A percentile compares a stretch with the other conserved stretches of the same genome.
Evolutionary conservation across 108 stramenopile species (phyloP).

Genomic region (Fistulifera solaris): DNA sequence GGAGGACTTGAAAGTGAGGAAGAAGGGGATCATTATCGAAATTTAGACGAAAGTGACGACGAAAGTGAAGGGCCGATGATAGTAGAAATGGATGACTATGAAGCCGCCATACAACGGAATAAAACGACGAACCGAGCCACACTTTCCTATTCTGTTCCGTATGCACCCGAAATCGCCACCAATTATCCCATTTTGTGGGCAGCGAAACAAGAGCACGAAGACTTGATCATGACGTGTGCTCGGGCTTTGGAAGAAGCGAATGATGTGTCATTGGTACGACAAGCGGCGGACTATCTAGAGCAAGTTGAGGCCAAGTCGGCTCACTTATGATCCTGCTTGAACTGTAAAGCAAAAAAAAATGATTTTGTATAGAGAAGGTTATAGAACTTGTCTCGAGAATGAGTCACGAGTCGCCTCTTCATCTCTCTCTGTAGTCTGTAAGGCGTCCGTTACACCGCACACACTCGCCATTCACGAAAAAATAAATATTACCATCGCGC

Average conservation of each 20-base stretch:
- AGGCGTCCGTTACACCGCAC: no score
- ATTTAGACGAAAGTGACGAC: constrained; percentile 31
- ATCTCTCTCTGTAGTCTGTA: no score
- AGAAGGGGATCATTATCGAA: no score
- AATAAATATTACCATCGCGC: no score
- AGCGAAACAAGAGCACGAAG: constrained; percentile 59
- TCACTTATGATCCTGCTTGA: neutral
- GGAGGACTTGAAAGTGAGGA: no score
- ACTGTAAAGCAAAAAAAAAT: no score
- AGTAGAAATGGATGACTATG: neutral
- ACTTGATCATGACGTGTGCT: constrained; percentile 79
- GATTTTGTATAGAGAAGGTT: no score
- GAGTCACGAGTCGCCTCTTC: no score
- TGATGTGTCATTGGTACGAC: constrained; percentile 78
- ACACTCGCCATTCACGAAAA: no score
- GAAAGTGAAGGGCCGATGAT: neutral
- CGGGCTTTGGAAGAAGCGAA: constrained; percentile 56
- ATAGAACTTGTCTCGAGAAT: no score
- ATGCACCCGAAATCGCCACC: constrained; percentile 8
- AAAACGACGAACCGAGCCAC: no score
- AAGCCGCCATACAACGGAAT: neutral
- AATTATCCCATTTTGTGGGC: constrained; percentile 69
- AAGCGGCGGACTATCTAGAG: constrained; percentile 82
- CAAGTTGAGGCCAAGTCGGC: constrained; percentile 16
- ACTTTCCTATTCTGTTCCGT: no score